Conservation (phyloP, 352 stramenopile species). For the Thraustochytrium sp. region DNA sequence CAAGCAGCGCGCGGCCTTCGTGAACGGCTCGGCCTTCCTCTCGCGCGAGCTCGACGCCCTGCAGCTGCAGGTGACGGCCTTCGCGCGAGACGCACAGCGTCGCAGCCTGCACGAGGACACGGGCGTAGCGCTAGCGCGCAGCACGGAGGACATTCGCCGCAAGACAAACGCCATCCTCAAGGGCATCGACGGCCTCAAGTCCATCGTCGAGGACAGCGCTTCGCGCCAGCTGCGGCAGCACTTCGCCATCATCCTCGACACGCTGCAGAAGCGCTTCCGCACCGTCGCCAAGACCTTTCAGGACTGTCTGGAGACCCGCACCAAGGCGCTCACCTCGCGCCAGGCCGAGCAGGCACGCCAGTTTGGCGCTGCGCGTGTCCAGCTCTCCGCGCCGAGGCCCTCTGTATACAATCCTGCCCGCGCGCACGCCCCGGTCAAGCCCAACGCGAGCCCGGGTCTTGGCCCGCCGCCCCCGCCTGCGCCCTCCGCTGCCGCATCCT, state of each 20-base stretch:
- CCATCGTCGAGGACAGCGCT: background rate
- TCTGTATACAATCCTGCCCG: constrained; percentile 28
- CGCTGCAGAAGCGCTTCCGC: background rate
- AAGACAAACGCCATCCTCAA: constrained; percentile 13
- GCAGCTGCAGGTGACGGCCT: background rate
- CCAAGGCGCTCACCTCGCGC: constrained; percentile 10
- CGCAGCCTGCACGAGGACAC: constrained; percentile 27
- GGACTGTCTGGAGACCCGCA: background rate
- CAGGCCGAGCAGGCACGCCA: constrained; percentile 11
- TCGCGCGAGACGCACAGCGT: background rate
- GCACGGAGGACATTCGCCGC: background rate
- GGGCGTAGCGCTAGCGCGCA: constrained; percentile 3
- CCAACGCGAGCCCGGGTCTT: background rate
- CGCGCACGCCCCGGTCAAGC: background rate
- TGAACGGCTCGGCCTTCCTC: constrained; percentile 20
- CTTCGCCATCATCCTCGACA: constrained; percentile 38
- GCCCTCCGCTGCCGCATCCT: background rate
- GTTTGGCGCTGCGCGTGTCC: constrained; percentile 3
- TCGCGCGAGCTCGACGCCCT: background rate
- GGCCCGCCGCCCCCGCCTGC: background rate
- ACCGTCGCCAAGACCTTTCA: constrained; percentile 18
- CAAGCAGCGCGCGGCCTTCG: background rate
- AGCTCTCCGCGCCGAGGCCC: background rate
- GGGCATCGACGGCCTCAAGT: background rate
- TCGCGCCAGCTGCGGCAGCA: constrained; percentile 2